phyloP scores from a whole-genome alignment of 2,329 filamentous ascomycete species.

The Lecanosticta acicola region DNA sequence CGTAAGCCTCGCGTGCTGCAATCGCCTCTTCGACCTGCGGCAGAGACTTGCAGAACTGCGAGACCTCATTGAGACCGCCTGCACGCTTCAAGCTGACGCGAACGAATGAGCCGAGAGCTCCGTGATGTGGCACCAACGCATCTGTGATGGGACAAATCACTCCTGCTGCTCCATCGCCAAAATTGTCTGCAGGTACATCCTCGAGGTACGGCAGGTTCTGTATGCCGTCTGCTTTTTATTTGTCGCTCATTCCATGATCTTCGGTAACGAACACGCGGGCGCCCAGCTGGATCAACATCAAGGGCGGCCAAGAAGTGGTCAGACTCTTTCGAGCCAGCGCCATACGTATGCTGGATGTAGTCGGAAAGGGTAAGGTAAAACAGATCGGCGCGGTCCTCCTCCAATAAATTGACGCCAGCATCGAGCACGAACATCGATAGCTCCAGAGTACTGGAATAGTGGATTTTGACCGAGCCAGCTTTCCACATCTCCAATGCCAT shows the following conservation, averaged over 20 bases:
- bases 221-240: too few relatives aligned
- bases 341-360: conserved; percentile 43
- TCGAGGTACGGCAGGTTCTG: too few relatives aligned
- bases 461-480: conserved; percentile 35
- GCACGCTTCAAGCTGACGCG: conserved; percentile 35
- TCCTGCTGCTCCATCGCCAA: too few relatives aligned
- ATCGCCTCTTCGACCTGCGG: conserved; percentile 34
- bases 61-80: conserved; percentile 26
- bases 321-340: conserved; percentile 35
- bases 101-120: conserved; percentile 40
- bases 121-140: conserved; percentile 42
- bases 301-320: conserved; percentile 36
- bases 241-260: too few relatives aligned
- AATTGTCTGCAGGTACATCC: too few relatives aligned
- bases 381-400: conserved; percentile 37
- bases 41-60: conserved; percentile 28
- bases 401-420: conserved; percentile 39
- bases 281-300: conserved; percentile 40
- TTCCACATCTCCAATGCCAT: conserved; percentile 36
- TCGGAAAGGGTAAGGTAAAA: conserved; percentile 44
- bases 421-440: conserved; percentile 42
- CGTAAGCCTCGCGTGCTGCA: conserved; percentile 31
- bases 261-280: too few relatives aligned
- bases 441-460: conserved; percentile 42
- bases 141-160: conserved; percentile 44